These are phyloP conservation scores for Barnettozyma pratensis DNA, from an alignment of 805 yeast genomes.

Conservation along the genomic window DNA sequence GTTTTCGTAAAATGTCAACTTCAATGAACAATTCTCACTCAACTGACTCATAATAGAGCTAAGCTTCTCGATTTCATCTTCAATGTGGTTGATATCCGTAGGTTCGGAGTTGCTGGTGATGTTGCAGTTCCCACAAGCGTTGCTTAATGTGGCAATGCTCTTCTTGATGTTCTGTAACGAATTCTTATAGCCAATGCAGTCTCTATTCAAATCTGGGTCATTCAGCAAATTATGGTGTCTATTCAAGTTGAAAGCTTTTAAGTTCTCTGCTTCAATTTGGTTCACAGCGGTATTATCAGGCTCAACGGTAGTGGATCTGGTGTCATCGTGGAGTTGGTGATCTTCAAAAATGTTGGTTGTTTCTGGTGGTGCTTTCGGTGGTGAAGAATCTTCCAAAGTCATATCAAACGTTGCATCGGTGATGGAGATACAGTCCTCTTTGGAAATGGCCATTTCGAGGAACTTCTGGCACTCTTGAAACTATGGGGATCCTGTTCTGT, in stretches of 20 bases:
- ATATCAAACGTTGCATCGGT: conserved; percentile 19
- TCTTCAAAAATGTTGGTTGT: neutral
- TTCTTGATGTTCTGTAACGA: conserved; percentile 1
- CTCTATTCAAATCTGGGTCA: no score
- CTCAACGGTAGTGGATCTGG: conserved; percentile 11
- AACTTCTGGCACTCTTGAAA: neutral
- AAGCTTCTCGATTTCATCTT: conserved; percentile 5
- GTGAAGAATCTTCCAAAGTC: conserved; percentile 14
- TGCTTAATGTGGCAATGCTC: conserved; percentile 7
- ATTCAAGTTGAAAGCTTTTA: no score
- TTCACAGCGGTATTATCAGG: neutral
- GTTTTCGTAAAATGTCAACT: conserved; percentile 18
- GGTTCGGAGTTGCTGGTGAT: neutral
- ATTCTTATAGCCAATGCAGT: neutral
- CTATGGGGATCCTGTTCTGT: neutral
- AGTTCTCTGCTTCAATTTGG: neutral
- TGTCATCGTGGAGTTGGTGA: conserved; percentile 1
- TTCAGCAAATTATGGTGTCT: no score
- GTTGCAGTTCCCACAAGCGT: conserved; percentile 12
- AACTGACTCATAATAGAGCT: conserved; percentile 9
- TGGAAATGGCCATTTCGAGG: conserved; percentile 1
- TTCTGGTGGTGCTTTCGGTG: neutral
- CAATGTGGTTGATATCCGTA: neutral
- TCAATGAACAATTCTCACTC: conserved; percentile 15
- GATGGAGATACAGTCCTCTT: conserved; percentile 16